Evolutionary conservation across 768 basidiomycete species (phyloP), one percentile per base, ranked within the genome.

Genomic region (Cyathus striatus): DNA sequence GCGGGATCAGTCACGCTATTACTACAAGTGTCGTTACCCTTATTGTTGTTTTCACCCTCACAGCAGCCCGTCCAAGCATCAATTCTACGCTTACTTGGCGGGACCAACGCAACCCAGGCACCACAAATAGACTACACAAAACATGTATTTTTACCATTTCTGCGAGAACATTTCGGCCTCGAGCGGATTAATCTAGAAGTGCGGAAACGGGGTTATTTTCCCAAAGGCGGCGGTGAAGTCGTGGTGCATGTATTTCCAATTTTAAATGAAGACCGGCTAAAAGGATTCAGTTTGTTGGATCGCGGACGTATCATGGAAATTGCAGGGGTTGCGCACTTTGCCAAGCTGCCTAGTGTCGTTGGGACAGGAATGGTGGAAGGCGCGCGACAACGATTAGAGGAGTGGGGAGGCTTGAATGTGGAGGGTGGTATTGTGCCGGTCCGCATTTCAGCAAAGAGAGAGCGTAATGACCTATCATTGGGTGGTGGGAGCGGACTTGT

Each of bases 81-180:
- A 7, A 69, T 63, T 3, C 67, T 90, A 20, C 64, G 63, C 6
- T 70, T 90, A 2, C 63, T 65, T 1, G 87, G 88, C 6, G 88
- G 86, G 2, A 89, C 87, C 2, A 89, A 89, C 47, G 84, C 85
- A 16, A 60, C 66, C 2, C 59, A 71, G 33, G 86, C 86, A 4
- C 88, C 88, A 0, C 88, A 88, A 49, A 75, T 87, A 22, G 87
- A 90, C 61, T 88, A 87, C 56, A 75, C 73, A 3, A 67, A 76
- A 38, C 64, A 78, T 47, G 62, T 88, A 38, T 69, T 90, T 54
- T 56, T 90, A 5, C 87, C 86, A 0, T 90, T 90, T 57, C 58
- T 87, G 23, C 64, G 61, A 18, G 65, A 59, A 9, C 80, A 83
- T 56, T 80, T 87, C 55, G 70, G 71, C 1, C 50, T 70, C 24